phyloP scores from a whole-genome alignment of 2,329 filamentous ascomycete genomes.

The Botrytis squamosa region DNA sequence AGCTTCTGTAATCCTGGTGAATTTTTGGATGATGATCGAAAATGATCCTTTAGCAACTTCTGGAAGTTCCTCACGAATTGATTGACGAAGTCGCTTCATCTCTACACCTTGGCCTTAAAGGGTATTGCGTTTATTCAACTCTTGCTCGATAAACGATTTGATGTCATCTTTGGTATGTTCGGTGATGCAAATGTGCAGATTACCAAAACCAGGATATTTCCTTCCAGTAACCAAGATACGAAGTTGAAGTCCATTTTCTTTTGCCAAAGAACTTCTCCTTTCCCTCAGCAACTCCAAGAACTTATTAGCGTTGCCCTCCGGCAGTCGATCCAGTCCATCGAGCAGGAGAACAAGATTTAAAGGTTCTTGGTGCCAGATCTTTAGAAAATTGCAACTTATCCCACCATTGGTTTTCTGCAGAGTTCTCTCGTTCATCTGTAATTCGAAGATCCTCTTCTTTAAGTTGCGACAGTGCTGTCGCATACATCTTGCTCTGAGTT shows the following conservation, averaged over 20 bases:
- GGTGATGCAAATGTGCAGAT: fast-evolving
- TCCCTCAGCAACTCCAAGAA: fast-evolving
- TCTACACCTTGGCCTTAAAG: not conserved
- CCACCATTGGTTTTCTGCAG: too few relatives aligned
- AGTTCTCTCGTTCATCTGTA: fast-evolving
- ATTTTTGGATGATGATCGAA: fast-evolving
- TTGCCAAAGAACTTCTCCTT: too few relatives aligned
- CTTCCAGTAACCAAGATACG: not conserved
- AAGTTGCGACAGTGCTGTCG: too few relatives aligned
- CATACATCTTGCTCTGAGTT: too few relatives aligned
- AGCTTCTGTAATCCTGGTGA: not conserved
- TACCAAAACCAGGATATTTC: too few relatives aligned
- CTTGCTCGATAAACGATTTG: not conserved
- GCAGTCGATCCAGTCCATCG: not conserved
- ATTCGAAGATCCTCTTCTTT: too few relatives aligned
- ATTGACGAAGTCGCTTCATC: not conserved
- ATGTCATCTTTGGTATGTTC: fast-evolving
- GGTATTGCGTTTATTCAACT: fast-evolving
- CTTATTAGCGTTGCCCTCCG: fast-evolving
- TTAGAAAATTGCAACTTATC: too few relatives aligned
- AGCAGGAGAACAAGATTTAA: not conserved
- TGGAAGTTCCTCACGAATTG: not conserved
- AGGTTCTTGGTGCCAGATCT: too few relatives aligned
- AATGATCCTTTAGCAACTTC: not conserved
- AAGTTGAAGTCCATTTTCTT: fast-evolving